Base-by-base conservation (phyloP, 2,329 filamentous ascomycete species). In the Aurifilum marmelostoma region DNA sequence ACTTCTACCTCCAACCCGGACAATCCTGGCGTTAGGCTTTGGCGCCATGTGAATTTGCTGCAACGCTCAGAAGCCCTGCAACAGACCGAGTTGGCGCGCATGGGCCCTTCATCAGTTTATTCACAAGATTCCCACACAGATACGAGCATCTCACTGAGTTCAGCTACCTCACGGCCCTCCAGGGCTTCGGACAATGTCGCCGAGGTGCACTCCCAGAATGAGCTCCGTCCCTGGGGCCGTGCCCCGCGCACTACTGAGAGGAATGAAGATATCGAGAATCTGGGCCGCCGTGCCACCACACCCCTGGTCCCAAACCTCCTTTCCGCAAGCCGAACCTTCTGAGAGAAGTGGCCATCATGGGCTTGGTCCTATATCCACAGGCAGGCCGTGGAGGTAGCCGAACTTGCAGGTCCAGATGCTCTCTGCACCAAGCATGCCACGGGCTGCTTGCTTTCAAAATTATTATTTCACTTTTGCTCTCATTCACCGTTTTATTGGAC, bases 121-220 rank as follows among this genome's bases (percentile, higher is more conserved):
- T 61, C 67, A 3, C 14, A 14, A 8, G 21, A 27, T 6, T 16
- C 34, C 32, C 32, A 65, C 27, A 56, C 39, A 1, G 63, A 34
- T 24, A 58, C n/a, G 18, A 68, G 67, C 47, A 29, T 68, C 29
- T 68, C 62, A 1, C 34, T 65, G 16, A 24, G 27, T 41, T 54
- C 56, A 6, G 12, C 2, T 34, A 29, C 14, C 16, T 16, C 29
- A 14, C 34, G 29, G 5, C 62, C 56, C 14, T 68, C 67, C 21
- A 39, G 61, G 24, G 32, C 65, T 29, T 68, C 67, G 4, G 32
- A 34, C n/a, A 43, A 54, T 18, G 62, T 18, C 3, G 4, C 37
- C 5, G 34, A 11, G 3, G 16, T n/a, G 12, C 37, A 61, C 9
- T 52, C 61, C 29, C 58, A 6, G 34, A 7, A 24, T 3, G 54